Evolutionary conservation across 345 rosid species (phyloP), one percentile per base, ranked within the genome.

Genomic region (Dipteronia sinensis): DNA sequence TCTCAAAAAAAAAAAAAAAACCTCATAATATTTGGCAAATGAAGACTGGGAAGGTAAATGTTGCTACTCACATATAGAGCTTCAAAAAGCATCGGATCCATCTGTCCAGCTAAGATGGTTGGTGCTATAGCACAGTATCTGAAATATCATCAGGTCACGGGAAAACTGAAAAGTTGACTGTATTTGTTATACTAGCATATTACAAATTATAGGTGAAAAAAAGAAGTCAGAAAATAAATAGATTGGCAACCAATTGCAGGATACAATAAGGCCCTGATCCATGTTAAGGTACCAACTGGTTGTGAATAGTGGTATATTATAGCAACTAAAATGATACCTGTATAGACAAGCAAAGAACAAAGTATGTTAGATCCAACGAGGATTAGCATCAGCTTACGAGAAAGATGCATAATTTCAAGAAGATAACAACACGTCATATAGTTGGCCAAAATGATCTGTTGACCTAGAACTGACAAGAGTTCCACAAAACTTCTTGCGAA

Each of bases 111-210:
- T 81, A 95, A 84, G 77, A 93, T 71, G 34, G 97, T 89, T 53
- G 99, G 98, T 71, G 98, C 98, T 64, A 92, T 13, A 47, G 97
- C 93, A 78, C 90, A 93, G 86, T 87, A 95, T 87, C 98, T 95
- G 79, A 76, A 84, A 77, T 25, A 31, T 44, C 76, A 55, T 72
- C 72, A 66, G 64, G 81, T 73, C 80, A 85, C 84, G 89, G 82
- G 78, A 84, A 76, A 15, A 17, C 6, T 34, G 78, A 84, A 76
- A 15, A 17, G 7, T 34, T 64, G 72, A 10, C 38, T n/a, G 63
- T 29, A 12, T 69, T 53, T 22, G 16, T 22, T 22, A 62, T 72
- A 49, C 68, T 77, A 55, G 70, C 75, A 67, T 27, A 53, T 40
- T 8, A 68, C 46, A 31, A 74, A 65, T 47, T 62, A 31, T 7